These are phyloP conservation scores for Tricholoma matsutake DNA, from an alignment of 768 basidiomycete genomes.

Conservation along the genomic window DNA sequence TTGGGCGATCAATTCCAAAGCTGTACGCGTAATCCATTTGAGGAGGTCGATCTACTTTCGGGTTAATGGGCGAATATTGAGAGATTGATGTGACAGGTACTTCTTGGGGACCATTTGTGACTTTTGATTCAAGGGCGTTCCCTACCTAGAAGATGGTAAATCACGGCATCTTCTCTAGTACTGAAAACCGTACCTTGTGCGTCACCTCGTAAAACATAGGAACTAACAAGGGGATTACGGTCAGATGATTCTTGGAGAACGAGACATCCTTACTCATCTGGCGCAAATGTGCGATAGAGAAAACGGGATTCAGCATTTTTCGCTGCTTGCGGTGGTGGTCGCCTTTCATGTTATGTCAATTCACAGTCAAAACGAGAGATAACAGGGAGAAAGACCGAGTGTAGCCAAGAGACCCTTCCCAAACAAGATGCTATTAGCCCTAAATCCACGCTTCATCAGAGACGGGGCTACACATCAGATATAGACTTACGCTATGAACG, in stretches of 20 bases:
- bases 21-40: constrained; percentile 27
- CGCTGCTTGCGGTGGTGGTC: constrained; percentile 25
- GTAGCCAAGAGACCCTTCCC: constrained; percentile 7
- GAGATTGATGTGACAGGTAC: not conserved
- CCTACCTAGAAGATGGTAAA: constrained; percentile 7
- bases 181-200: constrained; percentile 8
- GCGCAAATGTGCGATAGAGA: constrained; percentile 34
- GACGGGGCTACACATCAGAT: not conserved
- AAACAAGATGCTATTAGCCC: constrained; percentile 5
- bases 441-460: not conserved
- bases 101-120: constrained; percentile 12
- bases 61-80: not conserved
- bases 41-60: constrained; percentile 22
- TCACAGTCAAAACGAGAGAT: too few species aligned
- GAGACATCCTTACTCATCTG: constrained; percentile 13
- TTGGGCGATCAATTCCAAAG: constrained; percentile 30
- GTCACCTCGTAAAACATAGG: constrained; percentile 17
- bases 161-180: not conserved
- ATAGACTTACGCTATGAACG: constrained; percentile 29
- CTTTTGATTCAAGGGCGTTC: constrained; percentile 5
- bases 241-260: not conserved
- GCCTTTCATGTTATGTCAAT: constrained; percentile 1
- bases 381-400: not conserved
- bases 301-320: constrained; percentile 38
- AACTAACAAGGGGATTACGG: constrained; percentile 5